phyloP scores from a whole-genome alignment of 108 stramenopile species.

The Schizochytrium sp. region DNA sequence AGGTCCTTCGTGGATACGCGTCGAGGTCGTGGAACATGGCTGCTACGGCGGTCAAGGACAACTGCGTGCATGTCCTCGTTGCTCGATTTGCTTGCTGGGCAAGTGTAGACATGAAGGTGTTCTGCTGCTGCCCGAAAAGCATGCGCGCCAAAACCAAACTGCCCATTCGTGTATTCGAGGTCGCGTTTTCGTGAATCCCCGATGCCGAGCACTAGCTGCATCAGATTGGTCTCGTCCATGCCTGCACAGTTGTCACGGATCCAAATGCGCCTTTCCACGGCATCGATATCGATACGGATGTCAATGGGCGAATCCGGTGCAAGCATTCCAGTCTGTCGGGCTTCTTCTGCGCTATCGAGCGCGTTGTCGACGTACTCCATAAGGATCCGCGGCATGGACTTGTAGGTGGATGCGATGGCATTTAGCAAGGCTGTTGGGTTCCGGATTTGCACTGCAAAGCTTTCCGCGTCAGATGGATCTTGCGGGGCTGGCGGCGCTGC shows the following conservation, averaged over 20 bases:
- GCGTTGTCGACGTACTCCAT: slow-evolving; percentile 14
- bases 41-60: not conserved
- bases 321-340: not conserved
- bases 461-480: not conserved
- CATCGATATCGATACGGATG: not conserved
- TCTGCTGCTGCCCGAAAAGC: not conserved
- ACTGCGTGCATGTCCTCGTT: not conserved
- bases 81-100: not conserved
- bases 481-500: no score
- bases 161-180: not conserved
- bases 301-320: not conserved
- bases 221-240: not conserved
- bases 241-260: not conserved
- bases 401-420: slow-evolving; percentile 10
- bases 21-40: not conserved
- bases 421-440: not conserved
- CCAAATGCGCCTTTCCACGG: not conserved
- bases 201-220: not conserved
- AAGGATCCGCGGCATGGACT: not conserved
- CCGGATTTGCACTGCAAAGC: not conserved
- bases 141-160: slow-evolving; percentile 11
- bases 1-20: not conserved
- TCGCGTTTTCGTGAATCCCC: not conserved
- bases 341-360: not conserved
- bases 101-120: not conserved